Percentiles rank a stretch among this genome's conserved stretches.
These are phyloP conservation scores for Cerrena zonata DNA, from an alignment of 1,284 basidiomycete genomes.

Conservation along the genomic window DNA sequence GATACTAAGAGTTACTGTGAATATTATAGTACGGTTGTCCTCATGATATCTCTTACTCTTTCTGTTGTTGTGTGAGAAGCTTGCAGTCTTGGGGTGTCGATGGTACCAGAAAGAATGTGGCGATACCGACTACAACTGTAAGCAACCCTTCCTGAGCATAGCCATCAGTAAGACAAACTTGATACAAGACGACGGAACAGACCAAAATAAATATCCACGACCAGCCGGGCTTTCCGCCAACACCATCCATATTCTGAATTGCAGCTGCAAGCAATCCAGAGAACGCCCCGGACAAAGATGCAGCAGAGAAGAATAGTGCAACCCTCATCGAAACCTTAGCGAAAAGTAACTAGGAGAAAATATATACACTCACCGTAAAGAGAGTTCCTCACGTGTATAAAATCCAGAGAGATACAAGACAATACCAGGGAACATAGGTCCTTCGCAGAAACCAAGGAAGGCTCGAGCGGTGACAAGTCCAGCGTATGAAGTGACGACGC, in stretches of 20 bases:
- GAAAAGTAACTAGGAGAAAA: neutral
- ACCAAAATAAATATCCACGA: slow-evolving; percentile 63
- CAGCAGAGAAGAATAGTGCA: slow-evolving; percentile 49
- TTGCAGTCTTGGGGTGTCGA: slow-evolving; percentile 29
- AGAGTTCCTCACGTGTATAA: slow-evolving; percentile 52
- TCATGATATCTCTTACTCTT: slow-evolving; percentile 25
- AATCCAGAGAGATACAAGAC: slow-evolving; percentile 52
- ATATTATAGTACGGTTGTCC: neutral
- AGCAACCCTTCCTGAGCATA: slow-evolving; percentile 9
- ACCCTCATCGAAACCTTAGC: slow-evolving; percentile 29
- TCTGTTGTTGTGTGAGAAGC: slow-evolving; percentile 29
- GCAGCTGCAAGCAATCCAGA: slow-evolving; percentile 57
- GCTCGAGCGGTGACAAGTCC: slow-evolving; percentile 56
- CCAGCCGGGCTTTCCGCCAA: slow-evolving; percentile 50
- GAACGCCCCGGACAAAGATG: slow-evolving; percentile 53
- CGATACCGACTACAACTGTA: slow-evolving; percentile 8
- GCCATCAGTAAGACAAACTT: neutral
- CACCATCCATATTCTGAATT: slow-evolving; percentile 55
- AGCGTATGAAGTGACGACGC: slow-evolving; percentile 45
- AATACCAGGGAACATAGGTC: slow-evolving; percentile 43
- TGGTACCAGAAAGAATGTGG: slow-evolving; percentile 28
- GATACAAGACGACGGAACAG: neutral
- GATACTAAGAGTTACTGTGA: slow-evolving; percentile 14
- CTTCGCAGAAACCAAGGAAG: slow-evolving; percentile 61
- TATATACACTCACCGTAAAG: slow-evolving; percentile 37